These are phyloP conservation scores for Spizellomyces sp. DNA, from an alignment of 192 early-diverging fungal genomes.

Conservation along the genomic window DNA sequence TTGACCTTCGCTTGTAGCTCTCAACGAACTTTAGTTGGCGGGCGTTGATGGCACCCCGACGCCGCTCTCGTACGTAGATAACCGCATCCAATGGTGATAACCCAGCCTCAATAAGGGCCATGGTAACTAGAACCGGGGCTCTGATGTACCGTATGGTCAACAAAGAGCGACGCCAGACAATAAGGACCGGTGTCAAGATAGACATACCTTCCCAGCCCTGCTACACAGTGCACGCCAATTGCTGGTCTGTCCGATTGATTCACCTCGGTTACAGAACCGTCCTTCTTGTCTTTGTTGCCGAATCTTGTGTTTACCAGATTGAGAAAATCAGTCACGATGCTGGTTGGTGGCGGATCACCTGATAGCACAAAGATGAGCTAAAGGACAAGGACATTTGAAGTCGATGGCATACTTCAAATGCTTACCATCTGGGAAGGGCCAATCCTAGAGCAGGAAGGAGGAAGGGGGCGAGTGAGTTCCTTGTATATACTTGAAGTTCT, in stretches of 20 bases:
- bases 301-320: conserved; percentile 61
- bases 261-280: conserved; percentile 1
- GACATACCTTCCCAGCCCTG: conserved; percentile 72
- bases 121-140: conserved; percentile 81
- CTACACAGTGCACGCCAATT: conserved; percentile 77
- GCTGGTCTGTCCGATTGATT: conserved; percentile 7
- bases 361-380: neutral
- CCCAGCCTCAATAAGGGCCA: conserved; percentile 81
- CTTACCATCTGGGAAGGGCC: conserved; percentile 66
- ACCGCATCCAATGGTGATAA: conserved; percentile 78
- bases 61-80: conserved; percentile 64
- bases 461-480: neutral
- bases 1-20: conserved; percentile 16
- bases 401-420: neutral
- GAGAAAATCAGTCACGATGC: conserved; percentile 67
- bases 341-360: conserved; percentile 65
- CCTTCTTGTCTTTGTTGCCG: conserved; percentile 27
- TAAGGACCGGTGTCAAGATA: neutral
- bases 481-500: neutral
- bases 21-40: conserved; percentile 64
- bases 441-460: conserved; percentile 43
- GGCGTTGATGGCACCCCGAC: conserved; percentile 80
- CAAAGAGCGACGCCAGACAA: neutral
- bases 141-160: neutral
- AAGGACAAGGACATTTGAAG: neutral